Evolutionary conservation across 176 grass and related monocot species (phyloP).

Genomic region (Phoenix roebelenii): DNA sequence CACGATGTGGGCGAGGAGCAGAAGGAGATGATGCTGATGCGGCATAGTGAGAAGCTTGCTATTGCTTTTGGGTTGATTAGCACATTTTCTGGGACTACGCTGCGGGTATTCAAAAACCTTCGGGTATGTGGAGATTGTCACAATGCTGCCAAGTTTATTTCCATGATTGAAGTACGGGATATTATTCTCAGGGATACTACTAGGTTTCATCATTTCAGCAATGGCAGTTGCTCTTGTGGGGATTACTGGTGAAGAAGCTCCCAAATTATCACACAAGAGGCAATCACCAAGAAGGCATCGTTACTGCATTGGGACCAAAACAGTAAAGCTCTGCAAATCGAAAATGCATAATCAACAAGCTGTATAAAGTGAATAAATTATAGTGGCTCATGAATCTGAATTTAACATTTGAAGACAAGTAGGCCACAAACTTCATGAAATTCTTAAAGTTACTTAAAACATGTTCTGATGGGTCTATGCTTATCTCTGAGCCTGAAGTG

Average conservation of each 20-base stretch:
- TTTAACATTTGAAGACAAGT: too few species aligned
- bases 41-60: constrained; percentile 58
- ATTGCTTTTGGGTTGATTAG: constrained; percentile 61
- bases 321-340: too few species aligned
- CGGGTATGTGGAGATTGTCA: constrained; percentile 65
- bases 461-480: too few species aligned
- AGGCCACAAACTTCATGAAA: too few species aligned
- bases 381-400: too few species aligned
- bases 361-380: too few species aligned
- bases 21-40: constrained; percentile 55
- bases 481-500: too few species aligned
- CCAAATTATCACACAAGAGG: too few species aligned
- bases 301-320: too few species aligned
- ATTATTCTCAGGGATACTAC: constrained; percentile 55
- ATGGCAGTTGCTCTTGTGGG: constrained; percentile 46
- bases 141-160: constrained; percentile 54
- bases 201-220: constrained; percentile 67
- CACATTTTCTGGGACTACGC: constrained; percentile 26
- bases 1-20: constrained; percentile 46
- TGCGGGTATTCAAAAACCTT: constrained; percentile 68
- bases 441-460: too few species aligned
- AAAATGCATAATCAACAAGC: too few species aligned
- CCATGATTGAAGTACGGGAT: constrained; percentile 45
- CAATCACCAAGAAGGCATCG: too few species aligned
- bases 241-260: constrained; percentile 53